phyloP scores from a whole-genome alignment of 805 yeast species.

The Candida coleopterorum region DNA sequence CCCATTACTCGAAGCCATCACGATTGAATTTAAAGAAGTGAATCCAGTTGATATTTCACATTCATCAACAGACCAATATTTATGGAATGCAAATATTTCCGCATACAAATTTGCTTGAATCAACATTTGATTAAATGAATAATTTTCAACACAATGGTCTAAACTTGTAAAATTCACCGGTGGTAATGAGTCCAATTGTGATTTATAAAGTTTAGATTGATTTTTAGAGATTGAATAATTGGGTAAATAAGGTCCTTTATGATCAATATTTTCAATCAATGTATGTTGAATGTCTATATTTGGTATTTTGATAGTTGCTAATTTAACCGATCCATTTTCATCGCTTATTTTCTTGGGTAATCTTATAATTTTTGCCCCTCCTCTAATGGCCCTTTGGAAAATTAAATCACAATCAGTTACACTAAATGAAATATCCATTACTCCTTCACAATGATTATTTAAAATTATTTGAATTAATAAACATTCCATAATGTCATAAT shows the following conservation, averaged over 20 bases:
- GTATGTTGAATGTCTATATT: slow-evolving; percentile 69
- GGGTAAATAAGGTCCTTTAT: slow-evolving; percentile 48
- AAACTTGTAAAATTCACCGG: slow-evolving; percentile 40
- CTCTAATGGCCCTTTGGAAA: slow-evolving; percentile 41
- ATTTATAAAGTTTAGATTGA: neutral
- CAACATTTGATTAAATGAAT: slow-evolving; percentile 64
- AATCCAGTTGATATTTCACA: slow-evolving; percentile 63
- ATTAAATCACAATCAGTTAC: slow-evolving; percentile 48
- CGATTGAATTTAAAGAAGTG: slow-evolving; percentile 68
- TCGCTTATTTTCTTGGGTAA: slow-evolving; percentile 34
- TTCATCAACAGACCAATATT: slow-evolving; percentile 85
- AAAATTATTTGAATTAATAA: slow-evolving; percentile 21
- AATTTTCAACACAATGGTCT: slow-evolving; percentile 82
- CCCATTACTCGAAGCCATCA: slow-evolving; percentile 68
- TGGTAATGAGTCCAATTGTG: slow-evolving; percentile 17
- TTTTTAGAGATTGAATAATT: slow-evolving; percentile 7
- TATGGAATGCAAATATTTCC: slow-evolving; percentile 63
- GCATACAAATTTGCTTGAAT: slow-evolving; percentile 56
- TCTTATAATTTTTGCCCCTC: slow-evolving; percentile 45
- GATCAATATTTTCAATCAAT: slow-evolving; percentile 46
- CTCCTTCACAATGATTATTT: slow-evolving; percentile 67
- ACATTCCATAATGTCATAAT: slow-evolving; percentile 13
- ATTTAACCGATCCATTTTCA: slow-evolving; percentile 43
- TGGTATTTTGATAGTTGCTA: slow-evolving; percentile 43
- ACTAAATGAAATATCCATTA: slow-evolving; percentile 69